Base-by-base conservation (phyloP, 2,329 filamentous ascomycete species). In the Epichloe elymi region DNA sequence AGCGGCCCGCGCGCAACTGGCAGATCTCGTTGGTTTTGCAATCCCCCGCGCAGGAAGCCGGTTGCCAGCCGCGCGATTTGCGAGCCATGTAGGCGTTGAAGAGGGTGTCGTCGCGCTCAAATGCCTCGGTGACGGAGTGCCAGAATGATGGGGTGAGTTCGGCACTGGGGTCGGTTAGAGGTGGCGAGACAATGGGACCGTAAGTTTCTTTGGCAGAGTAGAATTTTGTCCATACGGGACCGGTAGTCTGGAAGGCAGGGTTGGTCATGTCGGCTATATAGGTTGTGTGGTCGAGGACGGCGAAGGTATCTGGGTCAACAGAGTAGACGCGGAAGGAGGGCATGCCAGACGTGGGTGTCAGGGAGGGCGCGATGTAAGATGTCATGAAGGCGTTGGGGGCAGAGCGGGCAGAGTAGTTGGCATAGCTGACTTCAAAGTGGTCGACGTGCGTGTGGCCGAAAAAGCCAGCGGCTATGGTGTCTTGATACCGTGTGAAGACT, bases 251-350 rank as follows among this genome's bases (percentile, higher is more conserved):
- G 57, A 71, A 78, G 8, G 63, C 59, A 0, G 71, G 61, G 38
- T 69, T 62, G 41, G 60, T 67, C 63, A 77, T 73, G 59, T 80
- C 71, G 51, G 78, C 74, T 20, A 73, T 71, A 62, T 80, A 81
- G 1, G 72, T 74, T 4, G 70, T 74, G 35, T 67, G 65, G 51
- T 81, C 78, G 1, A 80, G 62, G 8, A 82, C 67, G 42, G 65
- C 74, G 56, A 74, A 81, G 1, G 76, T 80, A 8, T 70, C 70
- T 0, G 78, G 74, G 57, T 82, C 78, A 51, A 82, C 70, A 15
- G 74, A 69, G 63, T 81, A 80, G 41, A 81, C 70, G 46, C 76
- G 74, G 63, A 81, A 82, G 3, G 76, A 70, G 1, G 78, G 74
- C 55, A 75, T 71, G 33, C 74, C 77, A 1, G 72, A 75, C 1